Percentiles rank a stretch among this genome's conserved stretches.
These are phyloP conservation scores for Mortierella sp. DNA, from an alignment of 371 early-diverging fungal genomes.

Conservation along the genomic window DNA sequence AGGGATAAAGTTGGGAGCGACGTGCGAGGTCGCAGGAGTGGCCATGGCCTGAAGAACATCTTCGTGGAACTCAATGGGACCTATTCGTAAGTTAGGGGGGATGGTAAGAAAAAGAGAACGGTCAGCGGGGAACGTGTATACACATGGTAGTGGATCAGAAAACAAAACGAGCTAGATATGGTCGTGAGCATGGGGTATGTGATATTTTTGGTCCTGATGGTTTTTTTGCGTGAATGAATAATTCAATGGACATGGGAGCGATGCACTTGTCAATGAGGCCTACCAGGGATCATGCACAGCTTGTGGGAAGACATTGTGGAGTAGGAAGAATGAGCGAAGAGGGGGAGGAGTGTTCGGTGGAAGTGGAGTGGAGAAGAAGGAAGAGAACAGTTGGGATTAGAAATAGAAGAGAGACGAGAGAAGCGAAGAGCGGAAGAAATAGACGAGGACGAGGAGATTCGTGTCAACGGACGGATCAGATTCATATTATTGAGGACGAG, in stretches of 20 bases:
- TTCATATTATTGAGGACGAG: constrained; percentile 15
- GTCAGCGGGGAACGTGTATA: not conserved
- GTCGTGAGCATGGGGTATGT: too few species aligned
- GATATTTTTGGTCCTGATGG: too few species aligned
- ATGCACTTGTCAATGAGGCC: not conserved
- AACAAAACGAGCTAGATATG: too few species aligned
- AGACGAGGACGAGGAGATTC: constrained; percentile 11
- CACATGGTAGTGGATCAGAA: too few species aligned
- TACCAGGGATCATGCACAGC: constrained; percentile 94
- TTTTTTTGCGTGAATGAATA: not conserved
- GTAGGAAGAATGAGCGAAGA: constrained; percentile 21
- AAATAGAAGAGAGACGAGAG: constrained; percentile 20
- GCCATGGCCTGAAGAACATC: constrained; percentile 90
- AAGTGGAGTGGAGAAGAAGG: constrained; percentile 8
- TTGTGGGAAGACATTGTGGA: constrained; percentile 65
- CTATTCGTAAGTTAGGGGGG: constrained; percentile 48
- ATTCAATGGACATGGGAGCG: too few species aligned
- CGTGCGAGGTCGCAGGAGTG: constrained; percentile 93
- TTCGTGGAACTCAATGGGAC: constrained; percentile 95
- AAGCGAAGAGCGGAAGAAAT: not conserved
- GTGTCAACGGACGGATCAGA: constrained; percentile 26
- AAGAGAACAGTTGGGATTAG: constrained; percentile 9
- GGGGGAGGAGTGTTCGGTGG: constrained; percentile 28
- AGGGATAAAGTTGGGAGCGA: constrained; percentile 90
- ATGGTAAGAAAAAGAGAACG: not conserved